phyloP scores from a whole-genome alignment of 176 grass and related monocot genomes.

The Musa troglodytarum region DNA sequence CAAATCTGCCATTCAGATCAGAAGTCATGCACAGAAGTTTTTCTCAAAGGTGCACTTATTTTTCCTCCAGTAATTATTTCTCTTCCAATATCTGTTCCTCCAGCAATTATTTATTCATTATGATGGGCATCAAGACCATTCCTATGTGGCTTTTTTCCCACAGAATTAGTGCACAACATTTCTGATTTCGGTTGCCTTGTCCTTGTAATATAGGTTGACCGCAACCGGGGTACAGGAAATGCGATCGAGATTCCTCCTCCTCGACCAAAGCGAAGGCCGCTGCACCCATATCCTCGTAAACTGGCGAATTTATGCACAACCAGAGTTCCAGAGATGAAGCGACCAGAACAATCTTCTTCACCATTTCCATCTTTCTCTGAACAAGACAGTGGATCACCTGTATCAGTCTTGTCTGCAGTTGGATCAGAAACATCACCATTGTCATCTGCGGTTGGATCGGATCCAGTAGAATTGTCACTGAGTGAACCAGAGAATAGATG shows the following conservation, averaged over 20 bases:
- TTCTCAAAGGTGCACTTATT: slow-evolving; percentile 73
- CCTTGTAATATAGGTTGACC: slow-evolving; percentile 38
- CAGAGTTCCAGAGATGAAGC: slow-evolving; percentile 3
- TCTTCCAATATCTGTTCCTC: slow-evolving; percentile 10
- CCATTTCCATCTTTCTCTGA: slow-evolving; percentile 39
- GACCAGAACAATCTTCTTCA: slow-evolving; percentile 18
- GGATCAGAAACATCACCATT: slow-evolving; percentile 48
- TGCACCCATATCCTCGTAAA: slow-evolving; percentile 95
- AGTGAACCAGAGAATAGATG: slow-evolving; percentile 15
- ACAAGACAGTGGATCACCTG: slow-evolving; percentile 54
- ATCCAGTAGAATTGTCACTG: background rate
- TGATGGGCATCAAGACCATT: background rate
- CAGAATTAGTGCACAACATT: background rate
- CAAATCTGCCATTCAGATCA: slow-evolving; percentile 89
- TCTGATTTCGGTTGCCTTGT: slow-evolving; percentile 5
- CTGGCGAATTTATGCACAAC: slow-evolving; percentile 9
- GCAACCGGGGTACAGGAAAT: slow-evolving; percentile 24
- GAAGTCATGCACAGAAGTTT: slow-evolving; percentile 98
- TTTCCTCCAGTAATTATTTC: slow-evolving; percentile 18
- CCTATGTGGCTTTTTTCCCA: background rate
- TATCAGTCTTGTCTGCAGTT: slow-evolving; percentile 54
- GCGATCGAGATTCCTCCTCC: slow-evolving; percentile 83
- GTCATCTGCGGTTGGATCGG: slow-evolving; percentile 32
- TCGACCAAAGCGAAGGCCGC: slow-evolving; percentile 77
- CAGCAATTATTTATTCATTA: slow-evolving; percentile 6